Conservation (phyloP, 2,329 filamentous ascomycete species). For the Fonsecaea multimorphosa region DNA sequence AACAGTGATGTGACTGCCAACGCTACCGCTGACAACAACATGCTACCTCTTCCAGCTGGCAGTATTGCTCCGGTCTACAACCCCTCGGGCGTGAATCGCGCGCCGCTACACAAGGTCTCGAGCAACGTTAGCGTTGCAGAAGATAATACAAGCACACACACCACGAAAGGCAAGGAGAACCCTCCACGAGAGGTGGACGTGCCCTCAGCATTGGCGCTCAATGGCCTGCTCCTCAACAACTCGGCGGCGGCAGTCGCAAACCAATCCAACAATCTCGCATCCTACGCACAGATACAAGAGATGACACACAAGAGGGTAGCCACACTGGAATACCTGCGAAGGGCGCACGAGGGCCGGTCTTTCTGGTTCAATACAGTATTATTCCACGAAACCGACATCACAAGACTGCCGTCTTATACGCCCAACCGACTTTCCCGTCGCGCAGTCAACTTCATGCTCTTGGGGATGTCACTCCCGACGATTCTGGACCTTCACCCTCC, state of each 20-base stretch:
- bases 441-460: constrained; percentile 89
- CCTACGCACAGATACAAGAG: constrained; percentile 77
- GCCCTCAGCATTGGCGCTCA: constrained; percentile 24
- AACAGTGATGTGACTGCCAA: constrained; percentile 32
- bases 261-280: constrained; percentile 19
- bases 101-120: constrained; percentile 20
- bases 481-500: constrained; percentile 73
- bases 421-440: constrained; percentile 82
- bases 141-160: constrained; percentile 10
- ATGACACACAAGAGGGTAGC: constrained; percentile 90
- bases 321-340: constrained; percentile 88
- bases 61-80: constrained; percentile 16
- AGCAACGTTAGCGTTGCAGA: constrained; percentile 22
- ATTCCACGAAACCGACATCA: constrained; percentile 81
- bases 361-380: constrained; percentile 99
- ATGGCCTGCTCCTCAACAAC: constrained; percentile 28
- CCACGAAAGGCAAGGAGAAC: constrained; percentile 6
- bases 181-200: constrained; percentile 24
- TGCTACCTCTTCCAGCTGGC: constrained; percentile 24
- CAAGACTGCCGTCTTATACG: constrained; percentile 84
- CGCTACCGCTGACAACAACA: constrained; percentile 21
- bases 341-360: constrained; percentile 92
- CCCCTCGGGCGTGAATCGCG: constrained; percentile 13
- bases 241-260: not conserved
- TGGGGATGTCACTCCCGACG: constrained; percentile 87